These are phyloP conservation scores for Pterocarpus macrocarpus DNA, from an alignment of 306 rosid species.

Conservation along the genomic window DNA sequence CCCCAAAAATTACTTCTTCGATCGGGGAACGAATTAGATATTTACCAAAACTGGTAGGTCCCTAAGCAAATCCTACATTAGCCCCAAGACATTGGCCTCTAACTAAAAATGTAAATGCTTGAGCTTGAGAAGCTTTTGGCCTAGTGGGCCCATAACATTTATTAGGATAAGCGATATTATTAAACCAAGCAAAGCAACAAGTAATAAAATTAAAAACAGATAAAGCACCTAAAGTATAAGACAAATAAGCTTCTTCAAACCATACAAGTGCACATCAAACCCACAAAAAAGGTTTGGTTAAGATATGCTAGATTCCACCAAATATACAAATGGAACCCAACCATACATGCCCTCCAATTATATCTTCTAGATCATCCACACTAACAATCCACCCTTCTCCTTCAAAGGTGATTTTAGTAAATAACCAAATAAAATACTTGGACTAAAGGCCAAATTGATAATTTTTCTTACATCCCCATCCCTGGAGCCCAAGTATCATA, in stretches of 20 bases:
- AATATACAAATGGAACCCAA: neutral
- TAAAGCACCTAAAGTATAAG: no score
- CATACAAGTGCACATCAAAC: neutral
- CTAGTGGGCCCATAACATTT: neutral
- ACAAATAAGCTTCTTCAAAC: neutral
- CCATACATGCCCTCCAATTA: no score
- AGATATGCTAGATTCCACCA: neutral
- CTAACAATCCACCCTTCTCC: no score
- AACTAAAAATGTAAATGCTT: neutral
- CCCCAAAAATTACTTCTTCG: neutral
- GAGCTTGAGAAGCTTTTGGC: slow-evolving; percentile 5
- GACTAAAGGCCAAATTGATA: no score
- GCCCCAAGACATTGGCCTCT: neutral
- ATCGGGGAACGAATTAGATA: no score
- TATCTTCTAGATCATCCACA: no score
- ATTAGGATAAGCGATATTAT: neutral
- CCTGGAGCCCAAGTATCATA: no score
- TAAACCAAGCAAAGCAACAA: neutral
- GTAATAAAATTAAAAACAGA: no score
- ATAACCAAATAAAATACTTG: no score
- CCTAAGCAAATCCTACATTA: neutral
- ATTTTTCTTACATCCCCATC: no score
- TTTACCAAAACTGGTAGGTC: neutral
- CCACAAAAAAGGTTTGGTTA: neutral
- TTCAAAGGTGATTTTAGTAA: no score